phyloP scores from a whole-genome alignment of 352 stramenopile genomes.

The Thalassiosira exigua region DNA sequence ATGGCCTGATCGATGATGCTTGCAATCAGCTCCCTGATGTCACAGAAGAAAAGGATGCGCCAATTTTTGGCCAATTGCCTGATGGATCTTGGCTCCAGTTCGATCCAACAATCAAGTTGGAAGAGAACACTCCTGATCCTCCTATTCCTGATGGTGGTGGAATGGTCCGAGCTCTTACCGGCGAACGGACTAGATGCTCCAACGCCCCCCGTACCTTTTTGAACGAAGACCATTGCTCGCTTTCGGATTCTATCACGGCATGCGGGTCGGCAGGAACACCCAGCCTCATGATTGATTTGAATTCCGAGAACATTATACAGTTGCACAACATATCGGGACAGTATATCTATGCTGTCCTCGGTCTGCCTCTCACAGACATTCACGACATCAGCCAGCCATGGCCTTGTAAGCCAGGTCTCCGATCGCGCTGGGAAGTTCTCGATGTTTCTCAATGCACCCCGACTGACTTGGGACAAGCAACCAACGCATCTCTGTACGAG shows the following conservation, averaged over 20 bases:
- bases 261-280: slow-evolving; percentile 49
- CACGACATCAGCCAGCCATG: slow-evolving; percentile 36
- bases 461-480: slow-evolving; percentile 34
- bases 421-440: slow-evolving; percentile 62
- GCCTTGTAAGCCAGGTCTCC: slow-evolving; percentile 46
- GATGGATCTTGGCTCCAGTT: slow-evolving; percentile 62
- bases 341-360: slow-evolving; percentile 65
- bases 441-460: slow-evolving; percentile 40
- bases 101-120: slow-evolving; percentile 48
- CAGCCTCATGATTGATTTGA: slow-evolving; percentile 52
- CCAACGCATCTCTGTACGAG: slow-evolving; percentile 48
- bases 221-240: slow-evolving; percentile 60
- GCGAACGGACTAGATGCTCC: slow-evolving; percentile 48
- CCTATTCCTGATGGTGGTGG: slow-evolving; percentile 64
- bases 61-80: slow-evolving; percentile 57
- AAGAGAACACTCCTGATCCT: slow-evolving; percentile 56
- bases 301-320: slow-evolving; percentile 45
- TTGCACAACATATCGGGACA: slow-evolving; percentile 56
- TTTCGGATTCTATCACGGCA: slow-evolving; percentile 45
- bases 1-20: slow-evolving; percentile 38
- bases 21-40: slow-evolving; percentile 59
- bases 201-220: slow-evolving; percentile 64
- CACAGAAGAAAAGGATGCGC: slow-evolving; percentile 52
- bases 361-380: slow-evolving; percentile 51
- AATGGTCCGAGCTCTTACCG: slow-evolving; percentile 40